Conservation (phyloP, 495 filamentous ascomycete genomes). For the Penicillium psychrofluorescens region DNA sequence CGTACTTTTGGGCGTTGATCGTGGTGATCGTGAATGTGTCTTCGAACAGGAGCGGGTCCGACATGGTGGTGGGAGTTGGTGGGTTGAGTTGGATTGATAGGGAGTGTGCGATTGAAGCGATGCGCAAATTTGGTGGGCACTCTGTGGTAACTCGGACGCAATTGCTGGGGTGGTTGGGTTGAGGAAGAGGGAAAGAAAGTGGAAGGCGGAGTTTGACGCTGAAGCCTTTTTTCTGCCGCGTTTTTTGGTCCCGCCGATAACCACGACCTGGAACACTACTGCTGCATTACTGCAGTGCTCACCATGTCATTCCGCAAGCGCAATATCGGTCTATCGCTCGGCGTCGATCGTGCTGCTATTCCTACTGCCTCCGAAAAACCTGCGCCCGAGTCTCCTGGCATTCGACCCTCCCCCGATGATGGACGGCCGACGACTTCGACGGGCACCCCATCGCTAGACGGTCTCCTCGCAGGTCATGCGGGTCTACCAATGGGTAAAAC, state of each 20-base stretch:
- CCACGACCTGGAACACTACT: slow-evolving; percentile 3
- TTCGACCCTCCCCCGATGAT: slow-evolving; percentile 83
- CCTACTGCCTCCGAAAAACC: slow-evolving; percentile 24
- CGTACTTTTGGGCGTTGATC: slow-evolving; percentile 80
- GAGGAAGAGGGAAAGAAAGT: slow-evolving; percentile 4
- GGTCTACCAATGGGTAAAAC: slow-evolving; percentile 77
- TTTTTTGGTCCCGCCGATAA: slow-evolving; percentile 22
- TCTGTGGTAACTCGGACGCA: background rate
- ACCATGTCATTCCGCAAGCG: slow-evolving; percentile 87
- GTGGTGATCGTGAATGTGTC: slow-evolving; percentile 78
- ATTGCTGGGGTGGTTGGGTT: slow-evolving; percentile 1
- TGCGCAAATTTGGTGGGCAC: background rate
- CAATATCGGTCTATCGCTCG: slow-evolving; percentile 60
- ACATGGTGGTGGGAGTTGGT: slow-evolving; percentile 33
- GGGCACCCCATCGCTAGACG: slow-evolving; percentile 76
- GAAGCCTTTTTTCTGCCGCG: slow-evolving; percentile 27
- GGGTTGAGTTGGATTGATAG: background rate
- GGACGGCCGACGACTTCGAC: slow-evolving; percentile 87
- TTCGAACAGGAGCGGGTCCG: slow-evolving; percentile 86
- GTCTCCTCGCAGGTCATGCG: slow-evolving; percentile 79
- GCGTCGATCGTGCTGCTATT: slow-evolving; percentile 23
- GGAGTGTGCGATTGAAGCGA: background rate
- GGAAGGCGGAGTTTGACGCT: slow-evolving; percentile 9
- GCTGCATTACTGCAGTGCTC: background rate
- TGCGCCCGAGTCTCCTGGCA: slow-evolving; percentile 49